Percentiles rank a stretch among this genome's conserved stretches.
Conservation (phyloP, 2,329 filamentous ascomycete genomes). For the Talaromyces albobiverticillius region DNA sequence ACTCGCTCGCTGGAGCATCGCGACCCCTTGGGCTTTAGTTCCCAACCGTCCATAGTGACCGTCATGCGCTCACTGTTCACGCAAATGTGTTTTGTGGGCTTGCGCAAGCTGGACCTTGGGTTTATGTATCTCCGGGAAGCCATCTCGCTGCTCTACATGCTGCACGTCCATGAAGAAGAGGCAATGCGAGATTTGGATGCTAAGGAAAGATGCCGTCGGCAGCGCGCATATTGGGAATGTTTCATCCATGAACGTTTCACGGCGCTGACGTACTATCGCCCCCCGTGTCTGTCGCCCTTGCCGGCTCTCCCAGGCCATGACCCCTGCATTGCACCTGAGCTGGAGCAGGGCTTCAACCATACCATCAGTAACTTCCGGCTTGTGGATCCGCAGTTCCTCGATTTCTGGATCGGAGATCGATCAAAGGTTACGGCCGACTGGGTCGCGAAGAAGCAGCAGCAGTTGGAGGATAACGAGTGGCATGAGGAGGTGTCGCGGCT, state of each 20-base stretch:
- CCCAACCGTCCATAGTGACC: slow-evolving; percentile 43
- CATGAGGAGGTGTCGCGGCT: slow-evolving; percentile 37
- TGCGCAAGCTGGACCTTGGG: slow-evolving; percentile 48
- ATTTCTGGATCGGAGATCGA: slow-evolving; percentile 43
- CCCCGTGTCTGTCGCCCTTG: slow-evolving; percentile 40
- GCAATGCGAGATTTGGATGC: slow-evolving; percentile 28
- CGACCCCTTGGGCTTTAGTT: slow-evolving; percentile 37
- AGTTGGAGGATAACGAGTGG: slow-evolving; percentile 41
- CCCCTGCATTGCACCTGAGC: slow-evolving; percentile 33
- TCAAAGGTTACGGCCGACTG: slow-evolving; percentile 37
- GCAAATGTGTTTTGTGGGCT: slow-evolving; percentile 52
- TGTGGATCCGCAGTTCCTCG: slow-evolving; percentile 44
- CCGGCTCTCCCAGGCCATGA: slow-evolving; percentile 40
- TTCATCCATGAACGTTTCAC: slow-evolving; percentile 58
- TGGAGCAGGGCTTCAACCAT: slow-evolving; percentile 44
- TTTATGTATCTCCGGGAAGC: slow-evolving; percentile 53
- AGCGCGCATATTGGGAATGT: slow-evolving; percentile 55
- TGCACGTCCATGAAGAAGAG: slow-evolving; percentile 43
- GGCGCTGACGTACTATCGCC: slow-evolving; percentile 51
- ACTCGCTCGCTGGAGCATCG: slow-evolving; percentile 35
- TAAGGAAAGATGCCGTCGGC: slow-evolving; percentile 41
- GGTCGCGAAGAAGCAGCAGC: slow-evolving; percentile 46
- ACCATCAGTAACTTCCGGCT: slow-evolving; percentile 46
- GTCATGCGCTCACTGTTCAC: slow-evolving; percentile 54
- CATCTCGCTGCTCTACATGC: slow-evolving; percentile 45